Conservation (phyloP, 805 yeast species). For the Nakazawaea peltata region DNA sequence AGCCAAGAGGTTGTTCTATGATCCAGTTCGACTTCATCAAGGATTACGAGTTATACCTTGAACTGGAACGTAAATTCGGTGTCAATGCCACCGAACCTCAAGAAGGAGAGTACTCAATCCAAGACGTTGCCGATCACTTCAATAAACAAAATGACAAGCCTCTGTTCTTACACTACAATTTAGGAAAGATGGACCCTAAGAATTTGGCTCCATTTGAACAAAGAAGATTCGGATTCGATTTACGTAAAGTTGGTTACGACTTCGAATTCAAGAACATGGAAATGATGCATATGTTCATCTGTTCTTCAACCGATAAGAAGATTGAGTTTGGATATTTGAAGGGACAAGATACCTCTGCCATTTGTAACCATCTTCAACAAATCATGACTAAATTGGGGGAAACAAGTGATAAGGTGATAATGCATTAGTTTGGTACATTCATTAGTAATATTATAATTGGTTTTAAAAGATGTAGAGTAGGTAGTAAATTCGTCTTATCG, state of each 20-base stretch:
- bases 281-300: slow-evolving; percentile 2
- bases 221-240: slow-evolving; percentile 8
- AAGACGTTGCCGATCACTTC: slow-evolving; percentile 18
- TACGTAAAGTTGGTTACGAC: slow-evolving; percentile 6
- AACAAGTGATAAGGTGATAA: slow-evolving; percentile 2
- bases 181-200: slow-evolving; percentile 46
- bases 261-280: slow-evolving; percentile 9
- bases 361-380: slow-evolving; percentile 3
- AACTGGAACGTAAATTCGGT: slow-evolving; percentile 13
- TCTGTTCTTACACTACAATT: slow-evolving; percentile 40
- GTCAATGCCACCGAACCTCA: not conserved
- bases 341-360: not conserved
- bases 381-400: slow-evolving; percentile 5
- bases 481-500: too few species aligned
- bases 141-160: slow-evolving; percentile 18
- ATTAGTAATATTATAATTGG: not conserved
- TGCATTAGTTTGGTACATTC: slow-evolving; percentile 1
- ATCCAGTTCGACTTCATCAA: slow-evolving; percentile 44
- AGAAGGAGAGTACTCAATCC: slow-evolving; percentile 11
- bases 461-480: not conserved
- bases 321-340: slow-evolving; percentile 3
- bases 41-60: slow-evolving; percentile 23
- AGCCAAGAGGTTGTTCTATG: slow-evolving; percentile 23
- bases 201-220: not conserved
- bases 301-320: not conserved